Conservation (phyloP, 2,329 filamentous ascomycete genomes). For the Dothideomycetes sp. region DNA sequence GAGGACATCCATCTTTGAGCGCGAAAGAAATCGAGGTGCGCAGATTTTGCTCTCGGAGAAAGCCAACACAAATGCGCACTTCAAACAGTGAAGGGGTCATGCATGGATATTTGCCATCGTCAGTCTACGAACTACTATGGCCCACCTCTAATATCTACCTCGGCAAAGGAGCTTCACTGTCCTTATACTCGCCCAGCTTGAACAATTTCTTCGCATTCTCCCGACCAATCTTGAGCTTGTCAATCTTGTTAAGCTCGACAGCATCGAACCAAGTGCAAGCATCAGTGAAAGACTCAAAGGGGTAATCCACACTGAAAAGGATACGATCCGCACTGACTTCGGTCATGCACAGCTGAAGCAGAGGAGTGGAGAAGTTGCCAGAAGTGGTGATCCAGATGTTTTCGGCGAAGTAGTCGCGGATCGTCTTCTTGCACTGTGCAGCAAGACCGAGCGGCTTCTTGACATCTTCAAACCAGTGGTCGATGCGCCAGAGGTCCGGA, state of each 20-base stretch:
- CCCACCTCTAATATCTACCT: too few relatives aligned
- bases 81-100: too few relatives aligned
- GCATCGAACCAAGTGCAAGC: constrained; percentile 17
- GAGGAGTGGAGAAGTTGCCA: constrained; percentile 45
- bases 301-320: constrained; percentile 20
- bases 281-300: constrained; percentile 19
- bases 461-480: constrained; percentile 43
- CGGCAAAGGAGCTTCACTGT: background rate
- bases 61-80: too few relatives aligned
- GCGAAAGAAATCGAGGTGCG: too few relatives aligned
- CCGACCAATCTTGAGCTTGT: constrained; percentile 16
- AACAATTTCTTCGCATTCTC: constrained; percentile 20
- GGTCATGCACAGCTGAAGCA: constrained; percentile 38
- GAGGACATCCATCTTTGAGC: too few relatives aligned
- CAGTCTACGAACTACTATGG: too few relatives aligned
- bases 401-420: constrained; percentile 41
- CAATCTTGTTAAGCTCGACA: background rate
- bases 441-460: constrained; percentile 39
- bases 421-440: constrained; percentile 32
- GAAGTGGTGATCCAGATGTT: constrained; percentile 49
- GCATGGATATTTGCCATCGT: too few relatives aligned
- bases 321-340: constrained; percentile 30
- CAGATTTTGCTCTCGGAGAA: too few relatives aligned
- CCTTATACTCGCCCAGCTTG: constrained; percentile 13
- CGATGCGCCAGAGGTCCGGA: constrained; percentile 38